A percentile compares a stretch with the other conserved stretches of the same genome.
Evolutionary conservation across 208 protist species (phyloP).

Genomic region (Naegleria lovaniensis): DNA sequence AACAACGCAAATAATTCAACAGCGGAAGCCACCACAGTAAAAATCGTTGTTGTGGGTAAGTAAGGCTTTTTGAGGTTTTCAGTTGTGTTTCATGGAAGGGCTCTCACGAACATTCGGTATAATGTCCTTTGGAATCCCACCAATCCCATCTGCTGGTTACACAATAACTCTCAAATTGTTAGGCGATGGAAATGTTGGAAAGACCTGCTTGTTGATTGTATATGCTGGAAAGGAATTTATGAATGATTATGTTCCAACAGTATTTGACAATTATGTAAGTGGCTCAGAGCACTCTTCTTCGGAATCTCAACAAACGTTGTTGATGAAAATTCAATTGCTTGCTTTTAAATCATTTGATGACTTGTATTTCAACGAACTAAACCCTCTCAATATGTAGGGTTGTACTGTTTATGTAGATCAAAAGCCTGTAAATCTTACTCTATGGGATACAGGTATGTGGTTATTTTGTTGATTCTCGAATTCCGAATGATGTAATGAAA

Average conservation of each 20-base stretch:
- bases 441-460: conserved; percentile 61
- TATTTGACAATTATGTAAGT: conserved; percentile 76
- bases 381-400: neutral
- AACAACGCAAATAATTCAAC: too few relatives aligned
- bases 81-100: too few relatives aligned
- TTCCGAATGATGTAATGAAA: too few relatives aligned
- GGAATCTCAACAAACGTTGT: too few relatives aligned
- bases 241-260: conserved; percentile 60
- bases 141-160: too few relatives aligned
- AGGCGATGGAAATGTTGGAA: conserved; percentile 53
- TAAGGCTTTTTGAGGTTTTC: neutral
- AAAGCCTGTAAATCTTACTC: conserved; percentile 51
- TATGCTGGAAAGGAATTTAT: conserved; percentile 28
- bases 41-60: neutral
- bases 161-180: too few relatives aligned
- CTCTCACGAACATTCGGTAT: too few relatives aligned
- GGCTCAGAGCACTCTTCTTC: too few relatives aligned
- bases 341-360: too few relatives aligned
- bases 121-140: too few relatives aligned
- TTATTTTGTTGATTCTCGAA: neutral
- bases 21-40: neutral
- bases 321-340: too few relatives aligned
- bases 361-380: too few relatives aligned
- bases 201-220: conserved; percentile 49
- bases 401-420: conserved; percentile 56